These are phyloP conservation scores for Boletus reticulatus DNA, from an alignment of 768 basidiomycete species.

Conservation along the genomic window DNA sequence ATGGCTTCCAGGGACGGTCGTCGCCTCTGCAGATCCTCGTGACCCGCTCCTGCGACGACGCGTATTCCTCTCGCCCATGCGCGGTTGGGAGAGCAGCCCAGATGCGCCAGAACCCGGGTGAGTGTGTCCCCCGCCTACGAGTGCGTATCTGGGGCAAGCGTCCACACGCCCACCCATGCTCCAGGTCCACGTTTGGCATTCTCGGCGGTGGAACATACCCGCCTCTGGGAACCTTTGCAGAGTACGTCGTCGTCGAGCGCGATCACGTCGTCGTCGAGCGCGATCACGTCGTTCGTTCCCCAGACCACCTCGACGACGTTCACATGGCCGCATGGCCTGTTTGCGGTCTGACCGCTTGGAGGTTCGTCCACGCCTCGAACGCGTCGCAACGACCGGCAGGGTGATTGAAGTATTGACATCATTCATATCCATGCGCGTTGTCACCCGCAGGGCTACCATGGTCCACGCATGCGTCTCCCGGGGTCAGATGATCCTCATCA, in stretches of 20 bases:
- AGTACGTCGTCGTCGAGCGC: conserved; percentile 73
- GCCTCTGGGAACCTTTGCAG: conserved; percentile 68
- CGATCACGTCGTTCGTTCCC: conserved; percentile 62
- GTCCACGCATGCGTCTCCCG: conserved; percentile 60
- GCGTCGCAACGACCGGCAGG: not conserved
- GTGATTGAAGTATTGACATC: not conserved
- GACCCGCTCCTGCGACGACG: conserved; percentile 61
- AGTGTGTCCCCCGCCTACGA: conserved; percentile 8
- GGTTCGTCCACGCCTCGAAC: conserved; percentile 41
- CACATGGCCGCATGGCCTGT: conserved; percentile 77
- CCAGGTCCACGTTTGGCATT: conserved; percentile 52
- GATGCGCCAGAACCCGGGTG: conserved; percentile 66
- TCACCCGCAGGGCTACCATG: conserved; percentile 51
- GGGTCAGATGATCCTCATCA: conserved; percentile 76
- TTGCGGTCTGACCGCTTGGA: conserved; percentile 80
- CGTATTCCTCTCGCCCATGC: conserved; percentile 73
- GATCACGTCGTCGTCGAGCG: conserved; percentile 72
- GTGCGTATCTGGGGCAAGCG: too few species aligned
- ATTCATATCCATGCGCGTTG: too few species aligned
- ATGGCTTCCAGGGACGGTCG: conserved; percentile 51
- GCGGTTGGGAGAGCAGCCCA: conserved; percentile 71
- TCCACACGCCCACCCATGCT: not conserved
- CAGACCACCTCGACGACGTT: conserved; percentile 63
- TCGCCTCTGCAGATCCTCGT: conserved; percentile 50
- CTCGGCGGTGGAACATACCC: conserved; percentile 58